Percentiles rank a stretch among this genome's conserved stretches.
Evolutionary conservation across 768 basidiomycete genomes (phyloP).

Genomic region (Mycena rosella): DNA sequence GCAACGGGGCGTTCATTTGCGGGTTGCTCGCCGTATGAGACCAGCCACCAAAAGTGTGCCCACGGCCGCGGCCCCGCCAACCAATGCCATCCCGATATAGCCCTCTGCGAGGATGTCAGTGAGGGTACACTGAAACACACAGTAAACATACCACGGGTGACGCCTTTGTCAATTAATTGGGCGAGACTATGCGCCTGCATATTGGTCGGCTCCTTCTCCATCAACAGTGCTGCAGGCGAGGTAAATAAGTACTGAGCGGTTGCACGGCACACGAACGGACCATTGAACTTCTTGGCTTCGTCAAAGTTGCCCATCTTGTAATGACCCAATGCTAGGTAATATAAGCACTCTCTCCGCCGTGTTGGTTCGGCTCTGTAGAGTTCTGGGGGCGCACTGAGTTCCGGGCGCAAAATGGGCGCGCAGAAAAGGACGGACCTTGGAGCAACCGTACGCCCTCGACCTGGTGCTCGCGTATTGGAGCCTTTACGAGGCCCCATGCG

Average conservation of each 20-base stretch:
- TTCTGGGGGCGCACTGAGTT: constrained; percentile 61
- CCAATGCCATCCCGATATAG: constrained; percentile 98
- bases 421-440: constrained; percentile 71
- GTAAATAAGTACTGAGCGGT: constrained; percentile 11
- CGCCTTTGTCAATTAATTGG: constrained; percentile 87
- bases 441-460: constrained; percentile 92
- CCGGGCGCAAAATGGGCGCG: constrained; percentile 20
- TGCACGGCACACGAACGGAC: constrained; percentile 73
- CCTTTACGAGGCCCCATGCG: constrained; percentile 97
- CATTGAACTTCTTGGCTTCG: constrained; percentile 93
- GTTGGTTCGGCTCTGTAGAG: constrained; percentile 91
- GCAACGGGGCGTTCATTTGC: constrained; percentile 53
- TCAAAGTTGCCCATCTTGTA: constrained; percentile 97
- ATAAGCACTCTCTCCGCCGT: constrained; percentile 93
- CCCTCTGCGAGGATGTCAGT: constrained; percentile 71
- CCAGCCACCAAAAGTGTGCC: constrained; percentile 81
- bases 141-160: constrained; percentile 75
- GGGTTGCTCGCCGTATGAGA: constrained; percentile 86
- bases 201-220: constrained; percentile 94
- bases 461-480: constrained; percentile 85
- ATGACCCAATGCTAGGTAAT: constrained; percentile 95
- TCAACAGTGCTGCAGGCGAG: constrained; percentile 71
- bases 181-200: constrained; percentile 91
- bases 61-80: constrained; percentile 89
- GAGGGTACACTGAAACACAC: background rate